Conservation (phyloP, 352 stramenopile genomes). For the Pelagophyceae sp. region DNA sequence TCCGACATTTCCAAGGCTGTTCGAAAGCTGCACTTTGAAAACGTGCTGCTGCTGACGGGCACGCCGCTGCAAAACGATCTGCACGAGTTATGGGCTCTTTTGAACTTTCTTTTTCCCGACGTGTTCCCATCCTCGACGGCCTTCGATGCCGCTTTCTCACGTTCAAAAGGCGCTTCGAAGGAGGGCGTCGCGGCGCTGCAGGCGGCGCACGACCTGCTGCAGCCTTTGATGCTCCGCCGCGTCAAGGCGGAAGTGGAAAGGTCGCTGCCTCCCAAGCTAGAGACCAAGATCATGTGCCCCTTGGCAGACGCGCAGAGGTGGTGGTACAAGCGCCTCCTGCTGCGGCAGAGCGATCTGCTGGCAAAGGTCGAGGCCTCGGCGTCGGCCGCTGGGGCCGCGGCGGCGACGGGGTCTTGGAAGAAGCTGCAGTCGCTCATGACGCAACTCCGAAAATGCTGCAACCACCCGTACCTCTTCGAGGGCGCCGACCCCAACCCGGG, state of each 20-base stretch:
- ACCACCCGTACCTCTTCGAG: constrained; percentile 81
- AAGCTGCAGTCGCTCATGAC: constrained; percentile 38
- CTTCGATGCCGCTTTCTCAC: constrained; percentile 84
- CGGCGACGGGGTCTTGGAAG: constrained; percentile 22
- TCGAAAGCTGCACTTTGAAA: constrained; percentile 40
- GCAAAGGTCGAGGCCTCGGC: constrained; percentile 7
- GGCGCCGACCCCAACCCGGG: constrained; percentile 36
- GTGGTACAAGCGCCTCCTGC: constrained; percentile 91
- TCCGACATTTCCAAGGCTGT: constrained; percentile 58
- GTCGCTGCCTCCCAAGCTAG: constrained; percentile 81
- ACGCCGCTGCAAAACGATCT: constrained; percentile 89
- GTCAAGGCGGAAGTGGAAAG: constrained; percentile 87
- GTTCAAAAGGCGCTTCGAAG: constrained; percentile 29
- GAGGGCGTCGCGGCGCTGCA: constrained; percentile 24
- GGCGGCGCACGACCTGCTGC: constrained; percentile 46
- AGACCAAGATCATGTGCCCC: constrained; percentile 62
- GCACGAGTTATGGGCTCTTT: constrained; percentile 80
- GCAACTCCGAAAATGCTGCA: constrained; percentile 59
- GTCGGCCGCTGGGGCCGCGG: background rate
- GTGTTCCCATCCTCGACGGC: constrained; percentile 71
- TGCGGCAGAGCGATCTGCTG: constrained; percentile 26
- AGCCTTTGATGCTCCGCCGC: constrained; percentile 82
- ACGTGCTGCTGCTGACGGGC: constrained; percentile 76
- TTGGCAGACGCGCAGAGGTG: constrained; percentile 86
- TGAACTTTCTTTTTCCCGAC: constrained; percentile 86